Percentiles rank a stretch among this genome's conserved stretches.
Conservation (phyloP, 331 rosid genomes). For the Malus hybrid region DNA sequence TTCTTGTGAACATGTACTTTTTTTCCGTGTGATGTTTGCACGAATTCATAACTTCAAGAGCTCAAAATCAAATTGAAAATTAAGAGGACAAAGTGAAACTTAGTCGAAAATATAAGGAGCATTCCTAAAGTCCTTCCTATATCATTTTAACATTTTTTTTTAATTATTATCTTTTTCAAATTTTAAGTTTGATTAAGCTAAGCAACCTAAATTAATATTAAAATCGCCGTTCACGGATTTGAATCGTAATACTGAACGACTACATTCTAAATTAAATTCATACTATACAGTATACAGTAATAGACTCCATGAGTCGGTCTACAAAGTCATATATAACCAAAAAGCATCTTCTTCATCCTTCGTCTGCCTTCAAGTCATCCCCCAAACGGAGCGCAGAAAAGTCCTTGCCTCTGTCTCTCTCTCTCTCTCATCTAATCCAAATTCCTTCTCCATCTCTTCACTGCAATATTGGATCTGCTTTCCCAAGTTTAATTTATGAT, state of each 20-base stretch:
- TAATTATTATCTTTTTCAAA: too few species aligned
- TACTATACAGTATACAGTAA: neutral
- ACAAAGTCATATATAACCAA: neutral
- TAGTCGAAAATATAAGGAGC: too few species aligned
- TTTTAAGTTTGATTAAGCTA: accelerated
- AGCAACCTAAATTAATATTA: accelerated
- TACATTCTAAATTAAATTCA: neutral
- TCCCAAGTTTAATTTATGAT: neutral
- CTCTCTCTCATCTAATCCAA: neutral
- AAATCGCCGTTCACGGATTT: accelerated
- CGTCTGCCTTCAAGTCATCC: neutral
- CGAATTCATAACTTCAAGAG: neutral
- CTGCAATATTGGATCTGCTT: neutral
- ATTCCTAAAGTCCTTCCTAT: too few species aligned
- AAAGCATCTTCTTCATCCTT: neutral
- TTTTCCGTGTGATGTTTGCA: neutral
- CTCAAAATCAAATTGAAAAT: too few species aligned
- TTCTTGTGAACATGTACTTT: neutral
- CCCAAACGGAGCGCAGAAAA: neutral
- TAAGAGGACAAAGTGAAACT: neutral
- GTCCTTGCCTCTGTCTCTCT: neutral
- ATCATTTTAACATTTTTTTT: too few species aligned
- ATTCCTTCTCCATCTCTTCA: neutral
- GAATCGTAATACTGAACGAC: too few species aligned
- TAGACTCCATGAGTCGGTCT: neutral